Conservation (phyloP, 2,329 filamentous ascomycete genomes). For the Colletotrichum sp. region DNA sequence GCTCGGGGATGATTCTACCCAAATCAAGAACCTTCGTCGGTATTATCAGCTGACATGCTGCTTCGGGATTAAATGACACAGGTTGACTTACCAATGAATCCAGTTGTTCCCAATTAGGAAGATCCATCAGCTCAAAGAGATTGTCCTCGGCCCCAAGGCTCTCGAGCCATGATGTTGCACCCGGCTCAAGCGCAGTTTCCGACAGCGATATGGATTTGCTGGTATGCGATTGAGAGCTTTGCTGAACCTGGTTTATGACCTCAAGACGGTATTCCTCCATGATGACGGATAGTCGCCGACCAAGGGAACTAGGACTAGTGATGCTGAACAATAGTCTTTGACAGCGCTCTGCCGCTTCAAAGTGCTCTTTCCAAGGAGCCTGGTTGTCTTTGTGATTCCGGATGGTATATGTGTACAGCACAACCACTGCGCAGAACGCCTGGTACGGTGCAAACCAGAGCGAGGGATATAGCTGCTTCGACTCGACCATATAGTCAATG, state of each 20-base stretch:
- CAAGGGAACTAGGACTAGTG: slow-evolving; percentile 40
- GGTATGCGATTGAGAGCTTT: slow-evolving; percentile 19
- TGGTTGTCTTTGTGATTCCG: slow-evolving; percentile 33
- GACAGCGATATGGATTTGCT: background rate
- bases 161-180: background rate
- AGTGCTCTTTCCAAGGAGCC: slow-evolving; percentile 29
- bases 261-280: slow-evolving; percentile 37
- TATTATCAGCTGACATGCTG: background rate
- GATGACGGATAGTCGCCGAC: slow-evolving; percentile 44
- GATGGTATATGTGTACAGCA: slow-evolving; percentile 48
- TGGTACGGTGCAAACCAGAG: slow-evolving; percentile 43
- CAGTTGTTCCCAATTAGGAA: slow-evolving; percentile 28
- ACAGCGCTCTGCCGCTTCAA: slow-evolving; percentile 41
- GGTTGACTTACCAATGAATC: slow-evolving; percentile 19
- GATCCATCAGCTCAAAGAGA: slow-evolving; percentile 8
- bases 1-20: background rate
- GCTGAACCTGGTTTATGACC: background rate
- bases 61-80: rapidly evolving
- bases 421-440: slow-evolving; percentile 46
- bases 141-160: background rate
- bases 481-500: slow-evolving; percentile 40
- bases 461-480: slow-evolving; percentile 30
- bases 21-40: background rate
- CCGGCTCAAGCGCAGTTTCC: background rate
- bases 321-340: slow-evolving; percentile 41